Conservation (phyloP, 208 protist genomes). For the Trypanosomatidae sp. region DNA sequence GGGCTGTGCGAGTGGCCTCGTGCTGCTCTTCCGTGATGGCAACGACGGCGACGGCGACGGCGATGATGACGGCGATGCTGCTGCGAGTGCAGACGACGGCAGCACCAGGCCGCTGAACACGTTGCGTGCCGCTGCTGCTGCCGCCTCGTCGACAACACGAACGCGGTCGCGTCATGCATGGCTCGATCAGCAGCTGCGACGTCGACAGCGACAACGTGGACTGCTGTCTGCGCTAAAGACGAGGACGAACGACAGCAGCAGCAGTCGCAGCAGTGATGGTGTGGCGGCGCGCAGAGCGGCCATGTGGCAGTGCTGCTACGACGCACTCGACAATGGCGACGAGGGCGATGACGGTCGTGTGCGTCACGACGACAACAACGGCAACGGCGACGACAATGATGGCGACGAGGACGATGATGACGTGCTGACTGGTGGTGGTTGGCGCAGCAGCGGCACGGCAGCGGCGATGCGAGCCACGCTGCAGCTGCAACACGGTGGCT, state of each 20-base stretch:
- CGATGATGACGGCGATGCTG: background rate
- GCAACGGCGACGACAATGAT: background rate
- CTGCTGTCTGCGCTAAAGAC: no score
- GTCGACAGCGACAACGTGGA: background rate
- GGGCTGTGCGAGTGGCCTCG: slow-evolving; percentile 32
- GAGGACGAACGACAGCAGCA: no score
- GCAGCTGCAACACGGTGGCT: slow-evolving; percentile 29
- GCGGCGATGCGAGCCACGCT: slow-evolving; percentile 8
- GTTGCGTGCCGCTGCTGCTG: no score
- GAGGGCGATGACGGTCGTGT: background rate
- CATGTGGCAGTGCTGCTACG: no score
- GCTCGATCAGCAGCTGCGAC: background rate
- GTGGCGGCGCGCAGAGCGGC: no score
- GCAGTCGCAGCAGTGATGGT: no score
- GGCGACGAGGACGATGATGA: slow-evolving; percentile 1
- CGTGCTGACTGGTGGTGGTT: background rate
- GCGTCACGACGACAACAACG: background rate
- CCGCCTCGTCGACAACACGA: no score
- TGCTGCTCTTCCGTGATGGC: slow-evolving; percentile 26
- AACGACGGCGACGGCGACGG: background rate
- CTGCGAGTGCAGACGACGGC: background rate
- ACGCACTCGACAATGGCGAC: background rate
- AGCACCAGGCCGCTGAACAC: no score
- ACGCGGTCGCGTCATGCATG: no score
- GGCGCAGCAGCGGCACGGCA: background rate